Evolutionary conservation across 768 basidiomycete genomes (phyloP), one percentile per base, ranked within the genome.

Genomic region (Rhizopogon sp.): DNA sequence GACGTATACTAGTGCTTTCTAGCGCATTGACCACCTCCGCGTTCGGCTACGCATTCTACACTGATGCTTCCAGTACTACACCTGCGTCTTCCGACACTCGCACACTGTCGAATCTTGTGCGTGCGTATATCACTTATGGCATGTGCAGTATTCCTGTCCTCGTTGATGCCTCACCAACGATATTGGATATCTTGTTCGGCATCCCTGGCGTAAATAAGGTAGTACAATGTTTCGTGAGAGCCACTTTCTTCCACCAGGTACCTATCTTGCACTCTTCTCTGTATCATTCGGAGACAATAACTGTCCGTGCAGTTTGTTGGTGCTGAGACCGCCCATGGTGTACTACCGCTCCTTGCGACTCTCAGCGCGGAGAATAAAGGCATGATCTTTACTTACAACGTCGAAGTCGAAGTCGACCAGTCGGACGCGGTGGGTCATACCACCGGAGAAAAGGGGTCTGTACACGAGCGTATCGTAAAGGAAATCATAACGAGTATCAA

Each of bases 191-290:
- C 2, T 62, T 86, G 14, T 68, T 76, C 5, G 72, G 75, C 41
- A 70, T 84, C 1, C 83, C 84, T 1, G 71, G 76, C 11, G 45
- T 94, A 0, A 80, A 76, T 55, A 74, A 80, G 53, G 62, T 92
- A 40, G 84, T 87, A 1, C 84, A 92, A 63, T 74, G 74, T 1
- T 65, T 90, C 52, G 87, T 96, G 5, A 77, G 90, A 41, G 70
- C 76, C 9, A 95, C 93, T 0, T 96, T 97, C 74, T 96, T 93
- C 63, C 78, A 81, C 44, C 93, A 95, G 73, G 89, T 87, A 58
- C 31, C 78, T 57, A 6, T 39, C 0, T 16, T 6, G 4, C 33
- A 39, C 33, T 39, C 22, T 10, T 35, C 11, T 9, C 33, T 52
- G 20, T 50, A 35, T 41, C 28, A 40, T 28, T 16, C 2, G 50